Evolutionary conservation across 306 rosid species (phyloP).

Genomic region (Ziziphus jujuba): DNA sequence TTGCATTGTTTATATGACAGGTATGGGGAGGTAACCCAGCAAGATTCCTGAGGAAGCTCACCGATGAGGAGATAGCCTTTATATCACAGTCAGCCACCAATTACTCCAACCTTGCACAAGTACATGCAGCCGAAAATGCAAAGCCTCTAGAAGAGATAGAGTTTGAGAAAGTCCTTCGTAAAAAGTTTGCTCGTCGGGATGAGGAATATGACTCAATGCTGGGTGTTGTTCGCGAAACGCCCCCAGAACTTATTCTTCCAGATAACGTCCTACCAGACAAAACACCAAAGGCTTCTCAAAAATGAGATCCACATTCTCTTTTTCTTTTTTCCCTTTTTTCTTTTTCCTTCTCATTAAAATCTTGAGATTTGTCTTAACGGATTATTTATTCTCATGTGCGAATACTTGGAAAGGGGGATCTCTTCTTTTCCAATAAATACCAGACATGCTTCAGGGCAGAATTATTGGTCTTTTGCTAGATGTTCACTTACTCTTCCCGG

Average conservation of each 20-base stretch:
- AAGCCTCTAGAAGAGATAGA: conserved; percentile 73
- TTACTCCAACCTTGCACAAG: conserved; percentile 78
- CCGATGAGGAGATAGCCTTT: conserved; percentile 84
- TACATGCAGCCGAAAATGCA: conserved; percentile 88
- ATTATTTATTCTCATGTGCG: conserved; percentile 41
- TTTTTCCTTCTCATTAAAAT: conserved; percentile 26
- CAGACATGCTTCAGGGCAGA: conserved; percentile 46
- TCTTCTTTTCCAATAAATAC: conserved; percentile 70
- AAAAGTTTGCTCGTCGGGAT: conserved; percentile 66
- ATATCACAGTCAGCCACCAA: conserved; percentile 74
- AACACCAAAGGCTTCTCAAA: conserved; percentile 44
- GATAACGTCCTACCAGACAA: conserved; percentile 71
- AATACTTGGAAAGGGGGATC: conserved; percentile 52
- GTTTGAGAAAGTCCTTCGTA: conserved; percentile 71
- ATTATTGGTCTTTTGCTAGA: conserved; percentile 33
- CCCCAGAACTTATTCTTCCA: conserved; percentile 58
- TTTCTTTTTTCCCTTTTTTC: conserved; percentile 24
- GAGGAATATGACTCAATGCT: conserved; percentile 68
- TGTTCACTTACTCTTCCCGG: conserved; percentile 26
- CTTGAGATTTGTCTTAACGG: conserved; percentile 40
- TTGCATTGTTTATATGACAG: conserved; percentile 29
- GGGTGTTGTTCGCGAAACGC: conserved; percentile 62
- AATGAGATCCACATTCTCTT: neutral
- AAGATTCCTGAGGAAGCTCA: conserved; percentile 79
- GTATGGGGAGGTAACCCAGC: conserved; percentile 98